phyloP scores from a whole-genome alignment of 2,329 filamentous ascomycete genomes.

The Plenodomus biglobosus region DNA sequence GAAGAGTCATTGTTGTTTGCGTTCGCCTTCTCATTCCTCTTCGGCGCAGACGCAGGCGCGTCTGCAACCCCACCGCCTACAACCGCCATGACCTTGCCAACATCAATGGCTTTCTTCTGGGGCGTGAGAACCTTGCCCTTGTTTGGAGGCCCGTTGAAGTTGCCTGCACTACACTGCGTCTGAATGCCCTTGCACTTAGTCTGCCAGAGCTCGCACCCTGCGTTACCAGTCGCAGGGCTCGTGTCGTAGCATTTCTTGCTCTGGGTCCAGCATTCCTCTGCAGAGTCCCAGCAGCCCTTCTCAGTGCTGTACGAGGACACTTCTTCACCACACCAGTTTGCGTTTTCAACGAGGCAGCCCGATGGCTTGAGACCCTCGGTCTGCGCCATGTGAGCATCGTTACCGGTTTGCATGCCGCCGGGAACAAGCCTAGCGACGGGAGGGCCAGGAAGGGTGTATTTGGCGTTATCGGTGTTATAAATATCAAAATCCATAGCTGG shows the following conservation, averaged over 20 bases:
- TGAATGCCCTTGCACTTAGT: slow-evolving; percentile 58
- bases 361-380: slow-evolving; percentile 56
- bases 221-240: slow-evolving; percentile 61
- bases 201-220: slow-evolving; percentile 64
- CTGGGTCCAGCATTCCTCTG: slow-evolving; percentile 57
- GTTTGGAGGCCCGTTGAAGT: slow-evolving; percentile 50
- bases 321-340: slow-evolving; percentile 70
- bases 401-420: slow-evolving; percentile 11
- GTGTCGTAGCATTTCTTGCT: slow-evolving; percentile 60
- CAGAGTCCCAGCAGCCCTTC: slow-evolving; percentile 59
- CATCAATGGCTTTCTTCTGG: slow-evolving; percentile 31
- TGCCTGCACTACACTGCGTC: slow-evolving; percentile 44
- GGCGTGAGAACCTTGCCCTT: slow-evolving; percentile 45
- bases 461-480: slow-evolving; percentile 51
- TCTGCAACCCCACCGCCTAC: slow-evolving; percentile 17
- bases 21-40: slow-evolving; percentile 13
- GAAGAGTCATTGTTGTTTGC: neutral
- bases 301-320: slow-evolving; percentile 59
- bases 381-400: slow-evolving; percentile 33
- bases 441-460: slow-evolving; percentile 61
- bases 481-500: slow-evolving; percentile 66
- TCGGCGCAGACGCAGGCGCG: slow-evolving; percentile 14
- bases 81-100: slow-evolving; percentile 30
- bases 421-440: slow-evolving; percentile 53
- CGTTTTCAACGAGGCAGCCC: slow-evolving; percentile 65